phyloP scores from a whole-genome alignment of 371 early-diverging fungal species.

The Mucor piriformis region DNA sequence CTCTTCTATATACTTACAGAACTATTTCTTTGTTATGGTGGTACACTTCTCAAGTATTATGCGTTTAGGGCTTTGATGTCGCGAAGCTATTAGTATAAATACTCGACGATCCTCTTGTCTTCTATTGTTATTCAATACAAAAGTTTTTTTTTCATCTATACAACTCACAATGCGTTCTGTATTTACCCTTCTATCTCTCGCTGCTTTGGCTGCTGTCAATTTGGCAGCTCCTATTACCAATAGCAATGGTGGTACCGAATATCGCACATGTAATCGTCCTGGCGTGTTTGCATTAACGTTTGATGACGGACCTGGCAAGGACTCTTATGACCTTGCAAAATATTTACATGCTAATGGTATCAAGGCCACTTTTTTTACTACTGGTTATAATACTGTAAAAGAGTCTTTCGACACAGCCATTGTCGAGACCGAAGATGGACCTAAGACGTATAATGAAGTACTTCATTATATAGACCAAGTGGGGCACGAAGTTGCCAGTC shows the following conservation, averaged over 20 bases:
- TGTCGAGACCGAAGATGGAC: slow-evolving; percentile 12
- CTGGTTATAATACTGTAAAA: slow-evolving; percentile 45
- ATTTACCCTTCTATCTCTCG: slow-evolving; percentile 4
- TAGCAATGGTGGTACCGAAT: not conserved
- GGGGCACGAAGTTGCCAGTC: slow-evolving; percentile 34
- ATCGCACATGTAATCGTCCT: slow-evolving; percentile 18
- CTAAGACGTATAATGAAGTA: slow-evolving; percentile 21
- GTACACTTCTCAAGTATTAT: too few relatives aligned
- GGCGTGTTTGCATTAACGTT: slow-evolving; percentile 32
- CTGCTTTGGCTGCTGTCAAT: slow-evolving; percentile 4
- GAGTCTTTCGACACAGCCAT: not conserved
- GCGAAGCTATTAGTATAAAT: too few relatives aligned
- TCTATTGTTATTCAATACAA: too few relatives aligned
- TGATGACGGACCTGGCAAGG: slow-evolving; percentile 34
- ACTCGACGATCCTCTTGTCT: too few relatives aligned
- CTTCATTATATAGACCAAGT: slow-evolving; percentile 15
- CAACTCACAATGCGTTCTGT: not conserved
- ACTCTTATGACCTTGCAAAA: slow-evolving; percentile 24
- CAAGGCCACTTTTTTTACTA: slow-evolving; percentile 67
- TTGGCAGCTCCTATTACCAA: slow-evolving; percentile 9
- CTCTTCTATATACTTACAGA: too few relatives aligned
- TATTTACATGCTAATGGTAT: slow-evolving; percentile 15
- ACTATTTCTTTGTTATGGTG: too few relatives aligned
- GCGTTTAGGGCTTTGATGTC: too few relatives aligned
- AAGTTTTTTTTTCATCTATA: too few relatives aligned